phyloP scores from a whole-genome alignment of 2,329 filamentous ascomycete genomes.

The Aspergillus uvarum region DNA sequence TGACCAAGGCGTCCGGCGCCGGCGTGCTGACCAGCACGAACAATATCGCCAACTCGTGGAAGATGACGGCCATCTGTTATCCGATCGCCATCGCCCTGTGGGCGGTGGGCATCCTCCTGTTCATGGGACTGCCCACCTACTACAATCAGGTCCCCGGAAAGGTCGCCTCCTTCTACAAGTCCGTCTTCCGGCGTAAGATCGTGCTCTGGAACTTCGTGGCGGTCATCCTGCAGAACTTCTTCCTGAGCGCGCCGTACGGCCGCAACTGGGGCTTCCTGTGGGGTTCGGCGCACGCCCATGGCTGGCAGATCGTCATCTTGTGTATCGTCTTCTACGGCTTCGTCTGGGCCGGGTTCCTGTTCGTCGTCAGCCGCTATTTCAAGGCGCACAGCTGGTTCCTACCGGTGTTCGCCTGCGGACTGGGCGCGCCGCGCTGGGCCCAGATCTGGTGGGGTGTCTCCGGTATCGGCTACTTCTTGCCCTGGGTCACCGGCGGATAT shows the following conservation, averaged over 20 bases:
- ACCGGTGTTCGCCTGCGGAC: constrained; percentile 65
- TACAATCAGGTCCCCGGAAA: constrained; percentile 64
- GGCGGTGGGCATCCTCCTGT: constrained; percentile 55
- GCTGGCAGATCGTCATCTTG: constrained; percentile 60
- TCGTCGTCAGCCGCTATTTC: constrained; percentile 54
- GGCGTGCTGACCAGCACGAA: constrained; percentile 39
- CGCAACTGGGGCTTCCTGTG: constrained; percentile 66
- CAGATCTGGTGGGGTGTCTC: constrained; percentile 66
- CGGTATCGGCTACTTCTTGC: constrained; percentile 59
- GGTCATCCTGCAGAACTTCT: constrained; percentile 65
- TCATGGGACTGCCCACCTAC: constrained; percentile 62
- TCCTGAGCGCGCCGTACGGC: constrained; percentile 63
- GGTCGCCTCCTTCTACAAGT: constrained; percentile 64
- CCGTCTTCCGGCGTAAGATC: constrained; percentile 57
- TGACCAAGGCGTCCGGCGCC: constrained; percentile 46
- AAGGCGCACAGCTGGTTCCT: constrained; percentile 64
- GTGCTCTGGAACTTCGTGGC: constrained; percentile 55
- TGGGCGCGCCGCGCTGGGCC: constrained; percentile 63
- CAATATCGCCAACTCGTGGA: constrained; percentile 42
- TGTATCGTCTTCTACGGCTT: constrained; percentile 50
- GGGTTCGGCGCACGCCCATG: constrained; percentile 53
- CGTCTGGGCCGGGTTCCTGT: constrained; percentile 52
- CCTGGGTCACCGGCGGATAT: constrained; percentile 57
- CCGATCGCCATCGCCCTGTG: constrained; percentile 59
- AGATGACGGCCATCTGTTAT: constrained; percentile 53